Evolutionary conservation across 176 grass and related monocot species (phyloP).

Genomic region (Rhynchospora pubera): DNA sequence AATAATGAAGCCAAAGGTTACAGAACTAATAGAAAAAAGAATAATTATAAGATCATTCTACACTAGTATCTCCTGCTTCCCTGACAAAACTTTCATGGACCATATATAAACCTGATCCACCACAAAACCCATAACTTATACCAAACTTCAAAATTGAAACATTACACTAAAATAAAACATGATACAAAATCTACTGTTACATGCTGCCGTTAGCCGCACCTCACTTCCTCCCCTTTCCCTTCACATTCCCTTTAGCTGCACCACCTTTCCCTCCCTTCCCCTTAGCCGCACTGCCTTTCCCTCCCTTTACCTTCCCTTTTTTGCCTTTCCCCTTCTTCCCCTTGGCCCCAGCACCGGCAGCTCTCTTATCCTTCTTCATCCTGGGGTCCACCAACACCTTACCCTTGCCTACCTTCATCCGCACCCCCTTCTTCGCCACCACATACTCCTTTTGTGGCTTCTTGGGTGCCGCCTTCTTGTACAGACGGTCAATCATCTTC

Average conservation of each 20-base stretch:
- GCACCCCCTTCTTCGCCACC: conserved; percentile 84
- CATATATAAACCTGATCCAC: neutral
- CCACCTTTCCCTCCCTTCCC: conserved; percentile 27
- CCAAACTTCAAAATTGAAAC: neutral
- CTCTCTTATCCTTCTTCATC: conserved; percentile 91
- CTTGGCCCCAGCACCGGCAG: conserved; percentile 31
- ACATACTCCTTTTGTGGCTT: conserved; percentile 85
- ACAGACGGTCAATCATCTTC: conserved; percentile 85
- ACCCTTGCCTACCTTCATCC: conserved; percentile 51
- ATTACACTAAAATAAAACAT: neutral
- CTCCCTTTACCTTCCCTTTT: conserved; percentile 33
- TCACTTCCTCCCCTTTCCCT: neutral
- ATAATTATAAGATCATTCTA: neutral
- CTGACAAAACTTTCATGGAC: conserved; percentile 5
- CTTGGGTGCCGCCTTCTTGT: conserved; percentile 81
- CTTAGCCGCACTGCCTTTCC: conserved; percentile 27
- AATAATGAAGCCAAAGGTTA: neutral
- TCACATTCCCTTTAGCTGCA: conserved; percentile 7
- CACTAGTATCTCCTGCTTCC: neutral
- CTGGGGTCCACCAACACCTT: conserved; percentile 74
- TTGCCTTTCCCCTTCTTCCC: conserved; percentile 16
- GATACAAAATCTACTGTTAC: neutral
- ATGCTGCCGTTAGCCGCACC: neutral
- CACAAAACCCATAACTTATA: neutral
- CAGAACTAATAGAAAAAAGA: neutral